Evolutionary conservation across 768 basidiomycete species (phyloP).

Genomic region (Fomitopsis pulvina): DNA sequence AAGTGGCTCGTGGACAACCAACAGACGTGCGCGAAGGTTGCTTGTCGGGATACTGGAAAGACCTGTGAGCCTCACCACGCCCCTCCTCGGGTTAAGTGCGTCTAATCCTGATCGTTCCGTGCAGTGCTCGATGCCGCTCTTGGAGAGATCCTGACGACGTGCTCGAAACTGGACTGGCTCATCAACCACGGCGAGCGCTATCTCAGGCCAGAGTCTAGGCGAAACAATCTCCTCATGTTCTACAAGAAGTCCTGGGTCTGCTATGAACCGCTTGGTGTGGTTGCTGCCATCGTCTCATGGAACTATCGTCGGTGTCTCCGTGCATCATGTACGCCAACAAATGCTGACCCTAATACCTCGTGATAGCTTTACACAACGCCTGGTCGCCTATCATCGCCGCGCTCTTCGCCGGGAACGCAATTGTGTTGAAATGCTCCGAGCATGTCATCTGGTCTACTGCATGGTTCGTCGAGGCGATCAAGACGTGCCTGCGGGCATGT

Average conservation of each 20-base stretch:
- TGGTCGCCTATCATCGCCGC: constrained; percentile 91
- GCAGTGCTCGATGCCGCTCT: constrained; percentile 89
- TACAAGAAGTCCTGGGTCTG: constrained; percentile 77
- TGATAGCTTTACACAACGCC: constrained; percentile 84
- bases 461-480: constrained; percentile 78
- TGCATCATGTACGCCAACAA: not conserved
- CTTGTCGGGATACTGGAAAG: constrained; percentile 93
- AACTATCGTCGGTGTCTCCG: constrained; percentile 63
- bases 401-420: constrained; percentile 84
- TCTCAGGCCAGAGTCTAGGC: constrained; percentile 67
- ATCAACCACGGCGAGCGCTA: constrained; percentile 78
- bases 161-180: constrained; percentile 91
- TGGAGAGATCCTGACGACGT: constrained; percentile 93
- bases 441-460: constrained; percentile 87
- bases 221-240: constrained; percentile 55
- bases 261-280: constrained; percentile 90
- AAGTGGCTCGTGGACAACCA: constrained; percentile 94
- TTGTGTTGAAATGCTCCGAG: constrained; percentile 90
- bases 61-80: constrained; percentile 55
- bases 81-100: not conserved
- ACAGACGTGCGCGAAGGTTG: constrained; percentile 77
- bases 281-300: constrained; percentile 92
- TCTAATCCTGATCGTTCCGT: not conserved
- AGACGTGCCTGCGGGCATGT: constrained; percentile 68
- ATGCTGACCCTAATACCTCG: not conserved